Conservation (phyloP, 1,284 basidiomycete genomes). For the Spongiforma sp. region DNA sequence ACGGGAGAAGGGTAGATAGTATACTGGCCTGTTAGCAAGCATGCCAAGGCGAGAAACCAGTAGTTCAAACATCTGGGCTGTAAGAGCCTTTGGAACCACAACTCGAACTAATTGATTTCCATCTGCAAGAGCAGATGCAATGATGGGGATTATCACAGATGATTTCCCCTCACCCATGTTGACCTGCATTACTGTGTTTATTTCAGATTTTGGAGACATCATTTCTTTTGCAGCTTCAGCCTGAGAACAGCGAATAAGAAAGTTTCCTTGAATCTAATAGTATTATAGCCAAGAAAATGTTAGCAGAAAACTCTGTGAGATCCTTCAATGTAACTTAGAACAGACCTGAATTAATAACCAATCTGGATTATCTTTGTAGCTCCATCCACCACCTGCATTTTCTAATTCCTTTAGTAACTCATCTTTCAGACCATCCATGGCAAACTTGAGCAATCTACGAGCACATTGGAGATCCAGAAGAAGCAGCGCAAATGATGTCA, state of each 20-base stretch:
- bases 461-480: slow-evolving; percentile 41
- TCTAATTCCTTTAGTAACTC: slow-evolving; percentile 42
- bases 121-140: slow-evolving; percentile 45
- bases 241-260: slow-evolving; percentile 49
- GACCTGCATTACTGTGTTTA: slow-evolving; percentile 52
- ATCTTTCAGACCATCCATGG: slow-evolving; percentile 14
- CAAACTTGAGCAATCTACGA: slow-evolving; percentile 15
- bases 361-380: slow-evolving; percentile 33
- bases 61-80: slow-evolving; percentile 52
- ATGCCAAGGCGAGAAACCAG: slow-evolving; percentile 49
- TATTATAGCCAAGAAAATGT: background rate
- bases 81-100: slow-evolving; percentile 39
- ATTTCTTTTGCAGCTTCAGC: slow-evolving; percentile 49
- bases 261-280: slow-evolving; percentile 50
- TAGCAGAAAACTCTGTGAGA: background rate
- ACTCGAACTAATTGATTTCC: slow-evolving; percentile 39
- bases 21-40: slow-evolving; percentile 51
- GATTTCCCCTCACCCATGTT: slow-evolving; percentile 69
- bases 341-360: slow-evolving; percentile 56
- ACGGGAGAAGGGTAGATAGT: slow-evolving; percentile 55
- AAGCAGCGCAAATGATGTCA: background rate
- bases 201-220: slow-evolving; percentile 45
- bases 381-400: slow-evolving; percentile 26
- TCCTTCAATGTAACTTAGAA: too few relatives aligned
- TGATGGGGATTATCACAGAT: slow-evolving; percentile 56